Percentiles rank a stretch among this genome's conserved stretches.
phyloP scores from a whole-genome alignment of 2,329 filamentous ascomycete genomes.

The Xylaria sp. region DNA sequence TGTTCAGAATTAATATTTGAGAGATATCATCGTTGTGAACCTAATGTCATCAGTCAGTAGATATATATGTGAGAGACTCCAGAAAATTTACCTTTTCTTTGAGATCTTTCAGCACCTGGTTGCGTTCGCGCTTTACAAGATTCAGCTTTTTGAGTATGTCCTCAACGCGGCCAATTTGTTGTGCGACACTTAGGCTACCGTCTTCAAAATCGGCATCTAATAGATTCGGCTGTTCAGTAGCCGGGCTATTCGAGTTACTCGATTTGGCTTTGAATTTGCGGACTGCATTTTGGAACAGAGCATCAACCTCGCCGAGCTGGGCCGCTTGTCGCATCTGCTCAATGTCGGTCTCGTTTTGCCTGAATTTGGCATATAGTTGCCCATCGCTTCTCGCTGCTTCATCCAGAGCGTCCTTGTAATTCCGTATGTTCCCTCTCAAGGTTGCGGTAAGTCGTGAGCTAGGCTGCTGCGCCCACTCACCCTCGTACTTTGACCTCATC shows the following conservation, averaged over 20 bases:
- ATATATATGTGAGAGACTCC: neutral
- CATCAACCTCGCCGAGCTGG: constrained; percentile 85
- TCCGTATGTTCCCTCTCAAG: constrained; percentile 84
- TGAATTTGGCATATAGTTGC: constrained; percentile 83
- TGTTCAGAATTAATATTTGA: constrained; percentile 96
- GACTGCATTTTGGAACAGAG: constrained; percentile 88
- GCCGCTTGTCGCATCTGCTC: constrained; percentile 94
- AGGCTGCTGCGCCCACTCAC: constrained; percentile 96
- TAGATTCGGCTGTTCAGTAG: constrained; percentile 76
- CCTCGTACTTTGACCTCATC: constrained; percentile 97
- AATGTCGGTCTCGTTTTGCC: constrained; percentile 88
- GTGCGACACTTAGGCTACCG: constrained; percentile 79
- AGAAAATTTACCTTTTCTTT: constrained; percentile 86
- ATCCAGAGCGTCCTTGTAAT: constrained; percentile 88
- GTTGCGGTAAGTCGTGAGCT: constrained; percentile 91
- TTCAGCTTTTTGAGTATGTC: constrained; percentile 91
- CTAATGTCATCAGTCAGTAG: constrained; percentile 60
- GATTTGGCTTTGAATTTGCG: constrained; percentile 77
- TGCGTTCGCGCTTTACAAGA: constrained; percentile 89
- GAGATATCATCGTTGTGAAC: constrained; percentile 97
- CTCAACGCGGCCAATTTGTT: constrained; percentile 90
- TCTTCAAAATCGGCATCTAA: constrained; percentile 94
- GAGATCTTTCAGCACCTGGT: constrained; percentile 92
- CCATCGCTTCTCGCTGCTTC: constrained; percentile 89
- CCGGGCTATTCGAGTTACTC: constrained; percentile 70